These are phyloP conservation scores for Creolimax fragrantissima DNA, from an alignment of 78 protist genomes.

Conservation along the genomic window DNA sequence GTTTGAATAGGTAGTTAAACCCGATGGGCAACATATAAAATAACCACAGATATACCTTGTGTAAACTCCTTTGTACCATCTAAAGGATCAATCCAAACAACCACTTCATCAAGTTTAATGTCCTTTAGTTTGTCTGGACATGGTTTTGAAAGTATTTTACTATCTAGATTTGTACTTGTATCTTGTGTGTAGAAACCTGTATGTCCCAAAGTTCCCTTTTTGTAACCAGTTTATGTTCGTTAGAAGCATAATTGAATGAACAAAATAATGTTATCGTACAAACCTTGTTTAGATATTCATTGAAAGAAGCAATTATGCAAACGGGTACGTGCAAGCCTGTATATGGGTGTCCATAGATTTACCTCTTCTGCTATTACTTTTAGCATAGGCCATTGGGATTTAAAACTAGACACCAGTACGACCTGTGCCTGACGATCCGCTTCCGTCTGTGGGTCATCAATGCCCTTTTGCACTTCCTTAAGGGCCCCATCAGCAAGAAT, in stretches of 20 bases:
- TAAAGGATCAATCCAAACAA: slow-evolving; percentile 26
- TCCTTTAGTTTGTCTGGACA: not conserved
- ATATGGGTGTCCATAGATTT: too few species aligned
- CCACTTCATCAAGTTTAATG: not conserved
- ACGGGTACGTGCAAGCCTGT: too few species aligned
- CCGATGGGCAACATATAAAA: too few species aligned
- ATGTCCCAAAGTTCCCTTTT: not conserved
- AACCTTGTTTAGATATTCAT: too few species aligned
- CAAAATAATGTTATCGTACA: too few species aligned
- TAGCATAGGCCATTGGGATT: not conserved
- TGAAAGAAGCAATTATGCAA: too few species aligned
- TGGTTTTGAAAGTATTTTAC: not conserved
- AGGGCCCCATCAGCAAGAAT: not conserved
- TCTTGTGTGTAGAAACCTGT: not conserved
- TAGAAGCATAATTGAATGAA: not conserved
- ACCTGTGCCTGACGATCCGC: slow-evolving; percentile 3
- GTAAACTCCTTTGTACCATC: slow-evolving; percentile 26
- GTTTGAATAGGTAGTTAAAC: too few species aligned
- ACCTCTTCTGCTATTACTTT: slow-evolving; percentile 19
- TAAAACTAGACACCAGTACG: not conserved
- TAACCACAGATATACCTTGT: too few species aligned
- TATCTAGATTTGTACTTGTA: not conserved
- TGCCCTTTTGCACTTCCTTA: not conserved
- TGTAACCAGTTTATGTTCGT: not conserved
- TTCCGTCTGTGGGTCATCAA: slow-evolving; percentile 19